Base-by-base conservation (phyloP, 1,284 basidiomycete genomes). In the Rhodotorula sp. region DNA sequence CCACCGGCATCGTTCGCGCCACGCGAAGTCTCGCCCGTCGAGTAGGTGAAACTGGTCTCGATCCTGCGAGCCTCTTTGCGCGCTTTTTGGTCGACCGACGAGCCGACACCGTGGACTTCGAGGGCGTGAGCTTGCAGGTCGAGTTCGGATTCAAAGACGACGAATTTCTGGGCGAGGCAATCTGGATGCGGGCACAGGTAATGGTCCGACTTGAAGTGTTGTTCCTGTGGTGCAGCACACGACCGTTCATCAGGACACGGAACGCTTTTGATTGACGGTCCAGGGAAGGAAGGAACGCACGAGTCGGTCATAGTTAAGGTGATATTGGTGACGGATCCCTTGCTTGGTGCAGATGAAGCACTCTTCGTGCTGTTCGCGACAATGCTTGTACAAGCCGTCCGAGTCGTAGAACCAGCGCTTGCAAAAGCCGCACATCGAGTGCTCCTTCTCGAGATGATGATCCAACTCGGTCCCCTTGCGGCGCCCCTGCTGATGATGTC, bases 111-210 rank as follows among this genome's bases (percentile, higher is more conserved):
- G 77, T 98, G 95, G 77, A 88, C 87, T 69, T 90, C 88, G 26
- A 98, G 88, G 84, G 91, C 89, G 80, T 99, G 95, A 0, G 89
- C 94, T 81, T 95, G 89, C 60, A 97, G 87, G 79, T 98, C 96
- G 46, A 99, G 83, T 49, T 88, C 85, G 29, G 89, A 89, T 61
- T 87, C 88, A 80, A 98, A 99, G 22, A 99, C 95, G 62, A 98
- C 90, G 77, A 98, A 99, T 82, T 96, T 97, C 77, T 88, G 88
- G 24, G 88, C 88, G 51, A 90, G 85, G 79, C 95, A 99, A 46
- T 84, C 80, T 0, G 87, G 77, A 67, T 93, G 87, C 6, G 82
- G 84, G 80, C 95, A 99, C 5, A 91, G 87, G 80, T 86, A 87
- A 80, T 99, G 95, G 42, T 81, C 81, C 48, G 81, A 76, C 64